Base-by-base conservation (phyloP, 805 yeast species). In the Starmera quercuum region DNA sequence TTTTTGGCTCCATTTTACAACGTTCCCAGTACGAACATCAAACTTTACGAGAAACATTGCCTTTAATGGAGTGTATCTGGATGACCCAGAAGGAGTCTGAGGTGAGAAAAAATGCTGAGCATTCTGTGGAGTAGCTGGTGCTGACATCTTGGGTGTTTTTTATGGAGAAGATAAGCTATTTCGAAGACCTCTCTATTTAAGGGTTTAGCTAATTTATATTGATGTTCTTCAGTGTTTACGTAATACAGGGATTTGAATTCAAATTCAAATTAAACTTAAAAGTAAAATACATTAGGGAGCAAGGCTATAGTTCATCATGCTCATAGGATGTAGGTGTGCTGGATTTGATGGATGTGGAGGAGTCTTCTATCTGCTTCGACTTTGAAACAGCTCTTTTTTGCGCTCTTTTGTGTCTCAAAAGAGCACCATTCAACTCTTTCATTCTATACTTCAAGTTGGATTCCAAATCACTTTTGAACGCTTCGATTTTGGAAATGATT, bases 11-110 rank as follows among this genome's bases (percentile, higher is more conserved):
- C 77, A 71, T 34, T 58, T 62, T 24, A 70, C 40, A 32, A 61
- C 66, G 42, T 71, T 65, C 1, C 82, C 82, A 1, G 62, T 51
- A 22, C 63, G 64, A 12, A 68, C 70, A 44, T 75, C 75, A 46
- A 75, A 75, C 41, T 71, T 63, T 2, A 71, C 64, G 10, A 75
- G 52, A 41, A 68, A 74, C 33, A 73, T 40, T 5, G 70, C 71
- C 28, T 54, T 49, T 2, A 65, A 48, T 0, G 67, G 65, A 3
- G 61, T 38, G 10, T 30, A 23, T 6, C 26, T 23, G 12, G 26
- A 7, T 6, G 26, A n/a, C n/a, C n/a, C n/a, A n/a, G n/a, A n/a
- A n/a, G n/a, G n/a, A n/a, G n/a, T n/a, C n/a, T n/a, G n/a, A n/a
- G n/a, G n/a, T n/a, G n/a, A n/a, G n/a, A n/a, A n/a, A n/a, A n/a